phyloP scores from a whole-genome alignment of 2,329 filamentous ascomycete species.

The Zelopaecilomyces penicillatus region DNA sequence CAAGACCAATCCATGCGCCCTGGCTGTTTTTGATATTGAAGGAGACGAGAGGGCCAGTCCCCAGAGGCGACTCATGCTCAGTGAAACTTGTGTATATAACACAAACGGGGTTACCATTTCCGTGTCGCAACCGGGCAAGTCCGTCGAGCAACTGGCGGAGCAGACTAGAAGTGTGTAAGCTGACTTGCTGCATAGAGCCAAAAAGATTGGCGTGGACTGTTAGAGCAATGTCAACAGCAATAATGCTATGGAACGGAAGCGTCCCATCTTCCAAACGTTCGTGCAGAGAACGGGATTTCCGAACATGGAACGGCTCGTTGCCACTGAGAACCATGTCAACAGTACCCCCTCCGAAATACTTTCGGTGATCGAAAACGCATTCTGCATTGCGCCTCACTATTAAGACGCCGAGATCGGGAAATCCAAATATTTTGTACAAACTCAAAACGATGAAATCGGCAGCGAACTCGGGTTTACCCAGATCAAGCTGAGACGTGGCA shows the following conservation, averaged over 20 bases:
- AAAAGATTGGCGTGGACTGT: constrained; percentile 61
- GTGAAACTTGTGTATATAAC: constrained; percentile 47
- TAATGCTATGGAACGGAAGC: constrained; percentile 79
- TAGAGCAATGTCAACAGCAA: constrained; percentile 71
- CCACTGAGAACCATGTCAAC: constrained; percentile 78
- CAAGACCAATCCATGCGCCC: constrained; percentile 69
- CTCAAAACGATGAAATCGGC: constrained; percentile 85
- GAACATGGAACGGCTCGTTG: constrained; percentile 76
- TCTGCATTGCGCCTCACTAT: constrained; percentile 68
- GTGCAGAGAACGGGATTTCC: constrained; percentile 64
- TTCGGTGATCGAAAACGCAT: constrained; percentile 54
- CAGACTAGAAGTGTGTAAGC: constrained; percentile 62
- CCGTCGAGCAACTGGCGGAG: constrained; percentile 48
- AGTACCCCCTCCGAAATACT: constrained; percentile 90
- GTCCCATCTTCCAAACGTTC: constrained; percentile 87
- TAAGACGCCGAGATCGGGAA: constrained; percentile 80
- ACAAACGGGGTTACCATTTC: constrained; percentile 59
- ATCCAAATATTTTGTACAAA: constrained; percentile 97
- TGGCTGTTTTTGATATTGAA: constrained; percentile 69
- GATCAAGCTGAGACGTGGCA: constrained; percentile 67
- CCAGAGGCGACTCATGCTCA: constrained; percentile 18
- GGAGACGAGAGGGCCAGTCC: constrained; percentile 67
- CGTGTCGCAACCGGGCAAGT: constrained; percentile 55
- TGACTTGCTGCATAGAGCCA: constrained; percentile 59
- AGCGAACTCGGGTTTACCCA: constrained; percentile 50